Evolutionary conservation across 306 rosid genomes (phyloP).

Genomic region (Sindora glabra): DNA sequence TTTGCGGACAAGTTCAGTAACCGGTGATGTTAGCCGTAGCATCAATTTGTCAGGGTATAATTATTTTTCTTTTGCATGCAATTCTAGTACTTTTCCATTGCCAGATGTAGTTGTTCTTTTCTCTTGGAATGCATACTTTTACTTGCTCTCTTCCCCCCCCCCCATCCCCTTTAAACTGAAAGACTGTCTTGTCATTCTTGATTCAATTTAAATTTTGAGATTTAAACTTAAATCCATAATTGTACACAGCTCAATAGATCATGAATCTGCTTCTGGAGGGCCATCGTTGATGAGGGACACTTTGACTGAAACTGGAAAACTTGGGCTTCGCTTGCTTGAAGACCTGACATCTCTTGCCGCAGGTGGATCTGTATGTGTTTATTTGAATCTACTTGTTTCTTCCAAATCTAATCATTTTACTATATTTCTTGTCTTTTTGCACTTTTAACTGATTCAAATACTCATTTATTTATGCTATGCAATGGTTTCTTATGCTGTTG

Average conservation of each 20-base stretch:
- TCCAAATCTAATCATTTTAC: constrained; percentile 7
- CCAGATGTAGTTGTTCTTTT: no score
- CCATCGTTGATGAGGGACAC: constrained; percentile 54
- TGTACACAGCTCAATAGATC: constrained; percentile 56
- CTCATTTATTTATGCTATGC: constrained; percentile 8
- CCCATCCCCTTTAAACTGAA: no score
- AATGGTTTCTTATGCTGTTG: constrained; percentile 10
- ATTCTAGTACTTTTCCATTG: no score
- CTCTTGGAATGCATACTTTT: no score
- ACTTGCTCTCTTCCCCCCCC: neutral
- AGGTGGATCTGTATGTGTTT: constrained; percentile 98
- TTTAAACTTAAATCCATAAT: constrained; percentile 17
- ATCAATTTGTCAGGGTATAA: constrained; percentile 72
- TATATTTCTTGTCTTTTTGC: constrained; percentile 7
- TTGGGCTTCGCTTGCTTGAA: constrained; percentile 91
- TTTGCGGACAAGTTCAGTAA: constrained; percentile 67
- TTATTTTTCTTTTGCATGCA: neutral
- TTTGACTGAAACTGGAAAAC: constrained; percentile 72
- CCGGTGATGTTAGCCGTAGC: constrained; percentile 73
- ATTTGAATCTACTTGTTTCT: constrained; percentile 33
- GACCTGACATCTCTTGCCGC: constrained; percentile 99
- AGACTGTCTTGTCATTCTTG: constrained; percentile 11
- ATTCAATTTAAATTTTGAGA: constrained; percentile 6
- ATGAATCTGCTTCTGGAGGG: constrained; percentile 51
- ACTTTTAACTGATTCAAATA: constrained; percentile 6